Base-by-base conservation (phyloP, 2,329 filamentous ascomycete species). In the Neophaeococcomyces mojaviensis region DNA sequence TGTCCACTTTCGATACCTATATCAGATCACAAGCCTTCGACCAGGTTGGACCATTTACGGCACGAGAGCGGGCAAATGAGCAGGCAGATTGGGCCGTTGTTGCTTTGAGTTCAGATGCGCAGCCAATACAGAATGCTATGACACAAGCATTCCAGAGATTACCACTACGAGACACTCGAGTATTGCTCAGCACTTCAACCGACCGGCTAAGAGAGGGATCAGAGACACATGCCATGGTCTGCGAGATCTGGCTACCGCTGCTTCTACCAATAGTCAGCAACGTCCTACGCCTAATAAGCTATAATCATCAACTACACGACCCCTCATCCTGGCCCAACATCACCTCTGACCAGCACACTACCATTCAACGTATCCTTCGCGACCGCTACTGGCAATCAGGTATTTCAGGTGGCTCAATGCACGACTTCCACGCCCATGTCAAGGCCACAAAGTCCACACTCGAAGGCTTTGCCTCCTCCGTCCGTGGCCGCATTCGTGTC, bases 331-430 rank as follows among this genome's bases (percentile, higher is more conserved):
- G 92, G 90, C 72, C 76, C 8, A 78, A 82, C 26, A 68, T 95
- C 13, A 83, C 88, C 1, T 63, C 71, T 9, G 87, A 94, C 34
- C 83, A 94, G 72, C 82, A 82, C 48, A 69, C 76, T 4, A 79
- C 94, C 43, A 85, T 97, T 32, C 78, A 81, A 35, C 79, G 86
- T 18, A 88, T 97, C 16, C 70, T 98, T 18, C 94, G 88, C 12
- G 92, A 98, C 65, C 78, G 92, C 19, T 98, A 98, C 64, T 98
- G 92, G 92, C 92, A 98, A 70, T 88, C 89, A 5, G 92, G 92
- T 8, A 98, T 98, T 41, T 97, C 92, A 0, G 86, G 84, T 51
- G 92, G 94, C 20, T 97, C 87, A 57, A 88, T 92, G 62, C 92
- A 97, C 52, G 90, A 97, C 48, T 98, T 98, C 62, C 97, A 96